Evolutionary conservation across 1,284 basidiomycete genomes (phyloP).

Genomic region (Naganishia sp.): DNA sequence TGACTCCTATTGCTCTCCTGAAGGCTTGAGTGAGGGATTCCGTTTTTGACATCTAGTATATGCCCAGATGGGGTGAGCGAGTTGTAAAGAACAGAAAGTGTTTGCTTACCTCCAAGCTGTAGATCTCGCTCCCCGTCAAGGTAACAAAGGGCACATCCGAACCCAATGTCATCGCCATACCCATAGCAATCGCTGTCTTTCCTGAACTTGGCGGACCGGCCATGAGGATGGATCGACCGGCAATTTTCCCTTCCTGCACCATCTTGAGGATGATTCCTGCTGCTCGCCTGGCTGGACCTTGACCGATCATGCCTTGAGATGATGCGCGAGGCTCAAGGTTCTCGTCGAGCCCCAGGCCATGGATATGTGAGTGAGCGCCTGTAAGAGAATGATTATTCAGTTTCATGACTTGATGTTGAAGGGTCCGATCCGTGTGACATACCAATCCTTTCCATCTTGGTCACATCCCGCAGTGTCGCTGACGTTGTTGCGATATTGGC

Average conservation of each 20-base stretch:
- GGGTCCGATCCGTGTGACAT: constrained; percentile 35
- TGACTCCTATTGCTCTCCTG: constrained; percentile 89
- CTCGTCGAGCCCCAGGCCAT: constrained; percentile 86
- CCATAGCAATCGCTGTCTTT: constrained; percentile 96
- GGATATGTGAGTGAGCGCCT: constrained; percentile 98
- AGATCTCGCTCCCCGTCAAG: constrained; percentile 96
- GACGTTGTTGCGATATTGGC: constrained; percentile 55
- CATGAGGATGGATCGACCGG: constrained; percentile 91
- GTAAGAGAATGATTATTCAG: constrained; percentile 30
- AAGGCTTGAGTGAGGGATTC: constrained; percentile 97
- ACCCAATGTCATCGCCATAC: constrained; percentile 94
- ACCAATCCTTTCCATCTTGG: constrained; percentile 96
- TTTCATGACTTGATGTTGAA: background rate
- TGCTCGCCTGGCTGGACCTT: constrained; percentile 90
- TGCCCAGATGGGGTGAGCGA: background rate
- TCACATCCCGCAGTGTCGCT: constrained; percentile 71
- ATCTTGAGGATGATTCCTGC: constrained; percentile 97
- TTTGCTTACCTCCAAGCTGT: constrained; percentile 71
- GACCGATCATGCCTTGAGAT: constrained; percentile 94
- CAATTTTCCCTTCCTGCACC: constrained; percentile 94
- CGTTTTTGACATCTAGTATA: constrained; percentile 83
- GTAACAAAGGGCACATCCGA: constrained; percentile 95
- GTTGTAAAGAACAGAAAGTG: too few species aligned
- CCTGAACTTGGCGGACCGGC: constrained; percentile 95
- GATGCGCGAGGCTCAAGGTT: constrained; percentile 83